A percentile compares a stretch with the other conserved stretches of the same genome.
These are phyloP conservation scores for Microcos paniculata DNA, from an alignment of 345 rosid species.

Conservation along the genomic window DNA sequence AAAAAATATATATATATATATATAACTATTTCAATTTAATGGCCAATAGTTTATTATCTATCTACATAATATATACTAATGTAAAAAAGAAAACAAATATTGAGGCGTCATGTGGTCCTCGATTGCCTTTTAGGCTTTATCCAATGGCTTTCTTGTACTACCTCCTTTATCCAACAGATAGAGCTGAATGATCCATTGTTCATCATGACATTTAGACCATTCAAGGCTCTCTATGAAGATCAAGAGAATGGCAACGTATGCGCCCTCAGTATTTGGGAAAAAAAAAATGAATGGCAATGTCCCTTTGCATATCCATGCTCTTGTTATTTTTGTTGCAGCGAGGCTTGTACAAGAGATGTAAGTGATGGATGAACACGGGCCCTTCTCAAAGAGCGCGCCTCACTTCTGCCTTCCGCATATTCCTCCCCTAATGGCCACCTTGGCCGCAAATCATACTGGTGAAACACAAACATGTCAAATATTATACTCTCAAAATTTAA, in stretches of 20 bases:
- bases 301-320: conserved; percentile 6
- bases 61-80: no score
- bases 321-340: conserved; percentile 39
- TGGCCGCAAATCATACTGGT: conserved; percentile 85
- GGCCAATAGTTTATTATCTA: background rate
- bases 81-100: no score
- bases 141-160: background rate
- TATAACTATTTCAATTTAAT: background rate
- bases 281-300: conserved; percentile 10
- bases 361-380: conserved; percentile 87
- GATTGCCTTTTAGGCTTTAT: background rate
- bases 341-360: conserved; percentile 76
- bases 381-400: conserved; percentile 71
- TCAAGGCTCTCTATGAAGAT: background rate
- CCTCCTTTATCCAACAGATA: no score
- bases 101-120: background rate
- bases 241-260: background rate
- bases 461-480: conserved; percentile 18
- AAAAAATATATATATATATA: no score
- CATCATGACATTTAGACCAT: background rate
- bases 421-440: conserved; percentile 97
- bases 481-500: background rate
- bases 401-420: conserved; percentile 74
- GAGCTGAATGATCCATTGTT: no score
- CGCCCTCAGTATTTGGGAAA: no score